Base-by-base conservation (phyloP, 306 rosid genomes). In the Sicyos baderoa region DNA sequence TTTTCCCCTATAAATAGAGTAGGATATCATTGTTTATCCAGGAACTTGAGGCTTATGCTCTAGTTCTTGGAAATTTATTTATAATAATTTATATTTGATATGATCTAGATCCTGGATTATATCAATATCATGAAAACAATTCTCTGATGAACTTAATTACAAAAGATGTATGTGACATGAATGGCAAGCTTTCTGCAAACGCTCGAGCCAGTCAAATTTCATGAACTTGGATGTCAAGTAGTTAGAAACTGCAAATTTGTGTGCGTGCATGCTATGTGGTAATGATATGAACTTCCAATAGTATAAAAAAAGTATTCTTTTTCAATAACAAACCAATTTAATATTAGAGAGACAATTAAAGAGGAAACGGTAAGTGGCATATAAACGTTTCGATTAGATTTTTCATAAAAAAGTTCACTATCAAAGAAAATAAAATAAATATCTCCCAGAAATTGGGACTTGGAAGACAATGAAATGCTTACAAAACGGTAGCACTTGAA, bases 131-230 rank as follows among this genome's bases (percentile, higher is more conserved):
- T 35, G 40, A 6, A 2, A 25, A 27, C 44, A 58, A 12, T 27
- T 58, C 2, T 15, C 45, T 29, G 48, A n/a, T 35, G 25, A n/a
- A 61, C 50, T 37, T 37, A 61, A 61, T n/a, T 37, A 17, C 68
- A n/a, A 32, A 14, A 58, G 47, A 7, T 60, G 48, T 2, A 7
- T 0, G 22, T 32, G 48, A 32, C 23, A 32, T 32, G 42, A 55
- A 22, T 55, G 23, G 18, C 40, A 57, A 58, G 44, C 45, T 7
- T 58, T 58, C 19, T 29, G 25, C 19, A 61, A 63, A 63, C 2
- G n/a, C 18, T n/a, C 50, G 18, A 63, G n/a, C 6, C n/a, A 63
- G 53, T 9, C 68, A 32, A 61, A 61, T 61, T 61, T 61, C 66
- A 32, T 60, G 25, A 13, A 16, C 66, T 29, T 60, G 66, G 66